Percentiles rank a stretch among this genome's conserved stretches.
Evolutionary conservation across 768 basidiomycete genomes (phyloP).

Genomic region (Lentinula boryana): DNA sequence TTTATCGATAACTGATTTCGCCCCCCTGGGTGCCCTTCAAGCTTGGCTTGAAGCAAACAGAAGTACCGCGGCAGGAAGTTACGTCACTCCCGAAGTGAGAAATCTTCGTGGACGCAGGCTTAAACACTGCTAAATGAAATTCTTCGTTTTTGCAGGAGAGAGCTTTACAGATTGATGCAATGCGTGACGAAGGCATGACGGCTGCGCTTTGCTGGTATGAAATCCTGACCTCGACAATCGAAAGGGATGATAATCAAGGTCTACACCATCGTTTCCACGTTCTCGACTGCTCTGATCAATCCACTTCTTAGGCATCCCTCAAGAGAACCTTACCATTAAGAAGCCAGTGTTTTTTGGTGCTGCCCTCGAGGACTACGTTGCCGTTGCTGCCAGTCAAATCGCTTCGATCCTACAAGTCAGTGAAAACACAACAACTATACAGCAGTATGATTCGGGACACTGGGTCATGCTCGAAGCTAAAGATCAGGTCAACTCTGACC

Average conservation of each 20-base stretch:
- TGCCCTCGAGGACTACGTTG: constrained; percentile 24
- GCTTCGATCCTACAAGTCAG: neutral
- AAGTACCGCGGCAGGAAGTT: constrained; percentile 9
- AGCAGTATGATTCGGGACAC: neutral
- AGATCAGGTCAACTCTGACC: neutral
- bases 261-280: neutral
- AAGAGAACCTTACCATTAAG: constrained; percentile 20
- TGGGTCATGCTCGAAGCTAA: neutral
- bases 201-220: neutral
- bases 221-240: neutral
- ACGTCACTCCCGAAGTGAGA: neutral
- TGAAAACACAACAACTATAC: neutral
- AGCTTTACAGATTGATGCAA: neutral
- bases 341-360: constrained; percentile 31
- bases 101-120: neutral
- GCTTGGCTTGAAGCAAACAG: constrained; percentile 25
- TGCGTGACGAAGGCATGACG: neutral
- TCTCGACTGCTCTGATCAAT: neutral
- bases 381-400: neutral
- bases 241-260: neutral
- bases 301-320: constrained; percentile 15
- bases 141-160: neutral
- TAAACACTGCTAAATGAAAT: neutral
- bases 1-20: constrained; percentile 28
- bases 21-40: constrained; percentile 28